Evolutionary conservation across 2,329 filamentous ascomycete species (phyloP).

Genomic region (Alternaria sp.): DNA sequence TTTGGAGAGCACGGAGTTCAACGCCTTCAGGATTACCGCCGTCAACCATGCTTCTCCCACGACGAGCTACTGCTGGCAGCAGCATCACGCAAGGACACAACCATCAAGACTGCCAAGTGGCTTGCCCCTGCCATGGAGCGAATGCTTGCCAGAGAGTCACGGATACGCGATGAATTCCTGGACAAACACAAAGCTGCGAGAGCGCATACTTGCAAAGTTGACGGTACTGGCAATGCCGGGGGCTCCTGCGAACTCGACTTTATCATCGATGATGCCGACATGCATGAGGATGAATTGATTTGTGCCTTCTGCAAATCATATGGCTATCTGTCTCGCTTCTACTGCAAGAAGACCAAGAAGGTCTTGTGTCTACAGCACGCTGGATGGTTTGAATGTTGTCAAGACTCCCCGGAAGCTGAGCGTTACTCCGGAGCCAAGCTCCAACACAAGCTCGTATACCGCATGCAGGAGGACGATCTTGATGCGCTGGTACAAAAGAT

Average conservation of each 20-base stretch:
- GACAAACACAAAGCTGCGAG: slow-evolving; percentile 64
- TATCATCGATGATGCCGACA: slow-evolving; percentile 65
- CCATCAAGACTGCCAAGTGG: slow-evolving; percentile 94
- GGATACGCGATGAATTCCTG: slow-evolving; percentile 72
- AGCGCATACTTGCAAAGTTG: slow-evolving; percentile 48
- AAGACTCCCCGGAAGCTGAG: slow-evolving; percentile 66
- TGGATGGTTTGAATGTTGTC: slow-evolving; percentile 79
- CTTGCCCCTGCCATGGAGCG: slow-evolving; percentile 83
- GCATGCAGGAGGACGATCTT: slow-evolving; percentile 76
- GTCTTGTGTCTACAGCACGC: slow-evolving; percentile 83
- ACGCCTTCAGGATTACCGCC: slow-evolving; percentile 82
- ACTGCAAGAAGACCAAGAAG: slow-evolving; percentile 81
- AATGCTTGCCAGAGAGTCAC: slow-evolving; percentile 75
- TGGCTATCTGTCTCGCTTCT: slow-evolving; percentile 87
- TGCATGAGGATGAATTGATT: slow-evolving; percentile 90
- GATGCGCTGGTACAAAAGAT: slow-evolving; percentile 73
- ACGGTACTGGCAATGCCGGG: slow-evolving; percentile 58
- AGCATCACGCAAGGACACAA: slow-evolving; percentile 73
- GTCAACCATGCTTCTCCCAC: slow-evolving; percentile 96
- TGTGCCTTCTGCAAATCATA: slow-evolving; percentile 93
- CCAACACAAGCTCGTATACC: slow-evolving; percentile 77
- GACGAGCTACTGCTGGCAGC: slow-evolving; percentile 94
- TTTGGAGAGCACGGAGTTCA: slow-evolving; percentile 87
- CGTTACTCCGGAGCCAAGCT: slow-evolving; percentile 62
- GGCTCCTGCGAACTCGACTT: slow-evolving; percentile 39